Evolutionary conservation across 176 grass and related monocot species (phyloP), one percentile per base, ranked within the genome.

Genomic region (Avena eriantha): DNA sequence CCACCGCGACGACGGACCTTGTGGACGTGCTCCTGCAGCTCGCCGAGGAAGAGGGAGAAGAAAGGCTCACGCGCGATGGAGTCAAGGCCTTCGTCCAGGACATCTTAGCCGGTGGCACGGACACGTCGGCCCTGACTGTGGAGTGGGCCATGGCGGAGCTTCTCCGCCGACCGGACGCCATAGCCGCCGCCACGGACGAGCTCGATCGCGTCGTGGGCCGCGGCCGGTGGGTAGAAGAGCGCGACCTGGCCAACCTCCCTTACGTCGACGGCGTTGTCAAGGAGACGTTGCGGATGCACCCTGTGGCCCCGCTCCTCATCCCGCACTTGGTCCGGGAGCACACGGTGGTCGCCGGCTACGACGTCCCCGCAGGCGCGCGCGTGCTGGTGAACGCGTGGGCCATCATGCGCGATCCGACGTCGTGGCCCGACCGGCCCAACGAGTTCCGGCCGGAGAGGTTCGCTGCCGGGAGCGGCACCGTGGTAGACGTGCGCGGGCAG

Each of bases 91-190:
- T 93, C 39, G 74, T 89, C 53, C 88, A 79, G 80, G 93, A 95
- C 80, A 22, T 95, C 70, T 77, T 90, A 4, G 83, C 90, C 51
- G 90, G 68, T 2, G 84, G 87, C 46, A 95, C 90, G 19, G 93
- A 94, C 73, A 92, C 72, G 81, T 84, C 81, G 10, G 87, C 87
- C 16, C 87, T 87, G 70, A 80, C 92, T 8, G 68, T 92, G 47
- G 90, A 94, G 66, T 94, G 92, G 92, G 72, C 84, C 9, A 89
- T 94, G 73, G 58, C 84, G 19, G 92, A 94, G 84, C 92, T 94
- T 34, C 58, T 94, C 2, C 83, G 36, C 23, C 54, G 31, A 0
- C 90, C 84, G 0, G 77, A 67, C 11, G 24, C 83, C 47, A 26
- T 90, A 15, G 34, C 73, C 1, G 55, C 80, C 36, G 87, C 93